These are phyloP conservation scores for Cinnamomum chago DNA, from an alignment of 164 flowering plant genomes.

Conservation along the genomic window DNA sequence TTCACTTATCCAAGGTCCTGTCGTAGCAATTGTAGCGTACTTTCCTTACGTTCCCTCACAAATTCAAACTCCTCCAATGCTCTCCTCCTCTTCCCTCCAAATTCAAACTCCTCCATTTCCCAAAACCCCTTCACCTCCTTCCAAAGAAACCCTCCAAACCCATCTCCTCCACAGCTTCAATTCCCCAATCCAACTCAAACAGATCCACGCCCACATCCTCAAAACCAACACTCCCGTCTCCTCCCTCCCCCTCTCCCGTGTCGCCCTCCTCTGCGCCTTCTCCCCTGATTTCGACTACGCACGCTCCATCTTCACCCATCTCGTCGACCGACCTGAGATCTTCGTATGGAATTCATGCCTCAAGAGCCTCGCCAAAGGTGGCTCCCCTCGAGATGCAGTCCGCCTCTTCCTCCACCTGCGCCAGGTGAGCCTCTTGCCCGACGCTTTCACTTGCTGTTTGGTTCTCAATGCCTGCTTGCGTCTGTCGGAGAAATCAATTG, in stretches of 20 bases:
- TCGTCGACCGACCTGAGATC: conserved; percentile 18
- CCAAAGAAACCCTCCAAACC: conserved; percentile 4
- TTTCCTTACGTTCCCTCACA: no score
- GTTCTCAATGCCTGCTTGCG: conserved; percentile 57
- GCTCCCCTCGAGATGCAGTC: conserved; percentile 42
- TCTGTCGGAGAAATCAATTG: conserved; percentile 29
- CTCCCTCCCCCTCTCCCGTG: conserved; percentile 39
- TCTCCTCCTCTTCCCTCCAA: conserved; percentile 1
- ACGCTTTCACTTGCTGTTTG: conserved; percentile 55
- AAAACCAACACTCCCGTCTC: conserved; percentile 46
- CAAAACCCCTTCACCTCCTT: background rate
- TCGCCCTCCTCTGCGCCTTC: conserved; percentile 44
- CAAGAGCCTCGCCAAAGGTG: conserved; percentile 44
- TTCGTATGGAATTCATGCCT: conserved; percentile 55
- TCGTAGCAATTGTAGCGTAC: no score
- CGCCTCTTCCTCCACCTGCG: conserved; percentile 37
- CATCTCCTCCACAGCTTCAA: conserved; percentile 31
- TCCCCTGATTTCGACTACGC: conserved; percentile 45
- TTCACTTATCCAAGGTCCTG: no score
- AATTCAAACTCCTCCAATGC: no score
- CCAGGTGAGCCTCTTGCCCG: conserved; percentile 29
- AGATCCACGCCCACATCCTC: conserved; percentile 50
- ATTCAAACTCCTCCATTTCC: background rate
- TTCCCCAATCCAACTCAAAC: conserved; percentile 56
- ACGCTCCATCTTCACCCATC: conserved; percentile 27